These are phyloP conservation scores for Tripterygium wilfordii DNA, from an alignment of 177 flowering plant genomes.

Conservation along the genomic window DNA sequence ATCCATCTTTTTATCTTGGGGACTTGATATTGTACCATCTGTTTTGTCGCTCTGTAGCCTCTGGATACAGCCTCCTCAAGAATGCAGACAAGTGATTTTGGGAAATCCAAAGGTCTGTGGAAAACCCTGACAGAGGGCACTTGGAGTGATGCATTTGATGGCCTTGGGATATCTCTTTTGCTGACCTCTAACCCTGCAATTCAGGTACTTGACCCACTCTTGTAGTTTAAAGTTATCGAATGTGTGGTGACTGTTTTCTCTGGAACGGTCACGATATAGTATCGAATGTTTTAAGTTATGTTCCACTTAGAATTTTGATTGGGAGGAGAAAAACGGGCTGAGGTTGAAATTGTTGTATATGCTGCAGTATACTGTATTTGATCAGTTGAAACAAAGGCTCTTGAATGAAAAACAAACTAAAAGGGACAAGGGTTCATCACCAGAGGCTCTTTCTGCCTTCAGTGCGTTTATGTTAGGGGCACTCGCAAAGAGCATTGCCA, in stretches of 20 bases:
- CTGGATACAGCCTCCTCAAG: conserved; percentile 45
- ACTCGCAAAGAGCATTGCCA: conserved; percentile 41
- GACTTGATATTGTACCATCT: conserved; percentile 1
- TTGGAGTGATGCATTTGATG: conserved; percentile 43
- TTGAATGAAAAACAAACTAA: conserved; percentile 14
- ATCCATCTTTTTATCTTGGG: too few relatives aligned
- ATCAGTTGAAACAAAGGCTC: conserved; percentile 38
- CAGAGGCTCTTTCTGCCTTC: conserved; percentile 38
- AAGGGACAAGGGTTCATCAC: conserved; percentile 18
- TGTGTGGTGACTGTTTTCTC: too few relatives aligned
- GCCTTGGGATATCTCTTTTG: conserved; percentile 43
- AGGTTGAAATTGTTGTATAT: conserved; percentile 1
- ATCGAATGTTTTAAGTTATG: too few relatives aligned
- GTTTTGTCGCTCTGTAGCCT: conserved; percentile 28
- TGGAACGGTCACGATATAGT: too few relatives aligned
- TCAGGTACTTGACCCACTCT: conserved; percentile 24
- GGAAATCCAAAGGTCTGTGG: conserved; percentile 45
- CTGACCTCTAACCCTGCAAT: conserved; percentile 49
- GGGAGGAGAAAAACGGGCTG: neutral
- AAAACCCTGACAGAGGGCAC: conserved; percentile 33
- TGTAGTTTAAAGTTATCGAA: neutral
- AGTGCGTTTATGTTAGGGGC: conserved; percentile 45
- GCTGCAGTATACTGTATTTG: conserved; percentile 44
- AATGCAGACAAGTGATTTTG: conserved; percentile 50
- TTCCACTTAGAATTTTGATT: neutral